These are phyloP conservation scores for Microcyclospora tardicrescens DNA, from an alignment of 2,329 filamentous ascomycete species.

Conservation along the genomic window DNA sequence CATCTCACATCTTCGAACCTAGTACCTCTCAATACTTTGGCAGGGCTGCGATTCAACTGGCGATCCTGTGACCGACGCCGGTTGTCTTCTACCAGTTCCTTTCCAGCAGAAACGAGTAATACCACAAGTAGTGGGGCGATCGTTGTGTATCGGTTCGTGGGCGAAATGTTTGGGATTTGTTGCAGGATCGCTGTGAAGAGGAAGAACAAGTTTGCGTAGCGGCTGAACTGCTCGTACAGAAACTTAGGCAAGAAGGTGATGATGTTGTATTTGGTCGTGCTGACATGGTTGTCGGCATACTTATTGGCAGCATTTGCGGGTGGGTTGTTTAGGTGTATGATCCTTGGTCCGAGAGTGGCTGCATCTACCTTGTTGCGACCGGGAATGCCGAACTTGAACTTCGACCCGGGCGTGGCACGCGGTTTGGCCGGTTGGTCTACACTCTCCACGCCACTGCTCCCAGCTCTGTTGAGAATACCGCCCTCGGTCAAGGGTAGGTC, in stretches of 20 bases:
- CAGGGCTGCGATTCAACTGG: constrained; percentile 75
- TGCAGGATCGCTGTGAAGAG: constrained; percentile 89
- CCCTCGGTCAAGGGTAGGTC: constrained; percentile 84
- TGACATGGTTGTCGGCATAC: constrained; percentile 93
- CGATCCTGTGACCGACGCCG: constrained; percentile 78
- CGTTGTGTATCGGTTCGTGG: constrained; percentile 90
- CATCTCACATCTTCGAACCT: constrained; percentile 78
- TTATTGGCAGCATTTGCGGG: constrained; percentile 81
- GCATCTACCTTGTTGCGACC: constrained; percentile 75
- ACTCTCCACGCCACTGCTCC: constrained; percentile 9
- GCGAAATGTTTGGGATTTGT: constrained; percentile 88
- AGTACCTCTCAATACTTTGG: constrained; percentile 69
- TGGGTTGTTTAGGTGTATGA: constrained; percentile 93
- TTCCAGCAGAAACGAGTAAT: constrained; percentile 83
- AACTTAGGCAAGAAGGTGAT: constrained; percentile 93
- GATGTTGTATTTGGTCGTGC: constrained; percentile 93
- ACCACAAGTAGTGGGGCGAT: constrained; percentile 89
- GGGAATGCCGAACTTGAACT: constrained; percentile 80
- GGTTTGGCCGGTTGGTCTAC: constrained; percentile 6
- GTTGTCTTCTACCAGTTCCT: constrained; percentile 89
- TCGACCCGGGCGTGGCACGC: constrained; percentile 52
- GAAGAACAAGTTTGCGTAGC: constrained; percentile 99
- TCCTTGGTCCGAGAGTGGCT: constrained; percentile 75
- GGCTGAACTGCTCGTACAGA: constrained; percentile 94
- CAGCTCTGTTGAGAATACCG: constrained; percentile 21